These are phyloP conservation scores for Penicillium frequentans DNA, from an alignment of 2,329 filamentous ascomycete species.

Conservation along the genomic window DNA sequence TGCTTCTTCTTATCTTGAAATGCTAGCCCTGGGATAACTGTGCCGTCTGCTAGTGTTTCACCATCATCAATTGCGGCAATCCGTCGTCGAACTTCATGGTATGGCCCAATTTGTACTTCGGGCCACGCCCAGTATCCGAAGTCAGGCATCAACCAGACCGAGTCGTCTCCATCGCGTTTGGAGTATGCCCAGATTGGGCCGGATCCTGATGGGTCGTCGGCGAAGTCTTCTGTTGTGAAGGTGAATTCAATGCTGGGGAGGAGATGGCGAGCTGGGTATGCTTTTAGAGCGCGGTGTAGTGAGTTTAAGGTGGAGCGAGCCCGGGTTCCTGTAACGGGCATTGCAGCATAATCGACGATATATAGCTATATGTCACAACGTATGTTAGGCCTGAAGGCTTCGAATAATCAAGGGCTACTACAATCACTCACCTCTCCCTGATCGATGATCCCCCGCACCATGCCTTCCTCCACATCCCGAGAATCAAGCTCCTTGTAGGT, in stretches of 20 bases:
- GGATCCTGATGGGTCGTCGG: conserved; percentile 24
- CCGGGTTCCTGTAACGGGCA: conserved; percentile 36
- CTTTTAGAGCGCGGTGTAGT: conserved; percentile 49
- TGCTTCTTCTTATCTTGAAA: conserved; percentile 46
- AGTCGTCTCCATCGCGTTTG: conserved; percentile 37
- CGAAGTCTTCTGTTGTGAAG: conserved; percentile 49
- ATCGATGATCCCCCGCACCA: conserved; percentile 39
- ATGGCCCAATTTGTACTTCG: conserved; percentile 47
- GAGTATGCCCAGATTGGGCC: conserved; percentile 48
- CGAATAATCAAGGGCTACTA: neutral
- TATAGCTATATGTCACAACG: conserved; percentile 29
- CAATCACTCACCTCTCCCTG: conserved; percentile 34
- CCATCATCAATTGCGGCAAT: conserved; percentile 41
- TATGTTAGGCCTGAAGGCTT: neutral
- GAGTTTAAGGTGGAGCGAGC: conserved; percentile 48
- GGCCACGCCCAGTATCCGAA: conserved; percentile 58
- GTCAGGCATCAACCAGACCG: conserved; percentile 54
- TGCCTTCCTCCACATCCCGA: conserved; percentile 32
- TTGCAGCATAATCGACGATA: conserved; percentile 35
- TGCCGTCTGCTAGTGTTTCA: conserved; percentile 18
- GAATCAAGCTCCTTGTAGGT: conserved; percentile 37
- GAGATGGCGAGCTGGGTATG: conserved; percentile 37
- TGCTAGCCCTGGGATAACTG: conserved; percentile 8
- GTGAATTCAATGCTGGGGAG: conserved; percentile 54
- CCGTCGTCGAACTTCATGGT: conserved; percentile 43